These are phyloP conservation scores for Hemileccinum impolitum DNA, from an alignment of 768 basidiomycete species.

Conservation along the genomic window DNA sequence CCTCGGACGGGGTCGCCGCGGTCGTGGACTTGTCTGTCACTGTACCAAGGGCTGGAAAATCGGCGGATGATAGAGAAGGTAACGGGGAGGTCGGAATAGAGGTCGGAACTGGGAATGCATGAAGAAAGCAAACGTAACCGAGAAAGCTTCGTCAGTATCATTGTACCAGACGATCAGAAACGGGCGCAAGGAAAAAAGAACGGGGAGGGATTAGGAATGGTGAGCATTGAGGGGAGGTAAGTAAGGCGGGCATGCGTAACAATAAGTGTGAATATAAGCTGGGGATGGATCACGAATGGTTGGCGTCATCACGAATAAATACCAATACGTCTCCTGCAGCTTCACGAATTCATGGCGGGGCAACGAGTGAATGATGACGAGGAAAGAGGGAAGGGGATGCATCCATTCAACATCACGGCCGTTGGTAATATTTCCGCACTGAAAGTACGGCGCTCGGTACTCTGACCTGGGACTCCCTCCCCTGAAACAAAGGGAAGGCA, in stretches of 20 bases:
- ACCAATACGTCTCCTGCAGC: constrained; percentile 22
- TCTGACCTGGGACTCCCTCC: constrained; percentile 77
- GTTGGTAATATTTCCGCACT: constrained; percentile 81
- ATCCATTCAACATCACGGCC: constrained; percentile 51
- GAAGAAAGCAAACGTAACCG: constrained; percentile 19
- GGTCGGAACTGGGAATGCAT: constrained; percentile 33
- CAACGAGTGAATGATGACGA: constrained; percentile 22
- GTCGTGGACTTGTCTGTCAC: constrained; percentile 11
- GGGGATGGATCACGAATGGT: constrained; percentile 11
- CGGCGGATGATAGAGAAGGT: constrained; percentile 57
- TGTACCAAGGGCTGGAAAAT: constrained; percentile 66
- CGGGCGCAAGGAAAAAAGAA: constrained; percentile 36
- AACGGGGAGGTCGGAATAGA: constrained; percentile 39
- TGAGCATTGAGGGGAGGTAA: constrained; percentile 10
- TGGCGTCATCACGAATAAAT: constrained; percentile 18
- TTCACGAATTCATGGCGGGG: constrained; percentile 28
- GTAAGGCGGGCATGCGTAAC: constrained; percentile 6
- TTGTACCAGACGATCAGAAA: constrained; percentile 40
- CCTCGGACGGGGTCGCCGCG: constrained; percentile 18
- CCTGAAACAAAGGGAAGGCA: constrained; percentile 52
- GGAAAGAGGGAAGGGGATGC: constrained; percentile 23
- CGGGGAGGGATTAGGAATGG: constrained; percentile 32
- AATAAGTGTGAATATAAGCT: constrained; percentile 6
- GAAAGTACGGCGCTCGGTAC: constrained; percentile 89
- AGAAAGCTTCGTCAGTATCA: constrained; percentile 41